These are phyloP conservation scores for Alternaria tenuissima DNA, from an alignment of 2,329 filamentous ascomycete genomes.

Conservation along the genomic window DNA sequence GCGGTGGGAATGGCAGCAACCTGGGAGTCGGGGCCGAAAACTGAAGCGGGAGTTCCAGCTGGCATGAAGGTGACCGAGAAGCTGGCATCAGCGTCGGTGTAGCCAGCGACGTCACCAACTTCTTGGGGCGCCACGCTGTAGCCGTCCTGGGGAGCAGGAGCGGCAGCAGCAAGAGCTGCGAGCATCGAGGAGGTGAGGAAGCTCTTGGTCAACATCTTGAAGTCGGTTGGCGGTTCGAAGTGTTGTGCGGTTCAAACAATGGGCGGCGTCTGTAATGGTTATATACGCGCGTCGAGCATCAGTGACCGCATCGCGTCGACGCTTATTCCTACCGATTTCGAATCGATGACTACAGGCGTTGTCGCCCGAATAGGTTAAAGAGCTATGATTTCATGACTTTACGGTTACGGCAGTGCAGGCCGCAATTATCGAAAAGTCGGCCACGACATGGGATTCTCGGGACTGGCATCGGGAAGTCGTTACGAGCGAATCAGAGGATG, in stretches of 20 bases:
- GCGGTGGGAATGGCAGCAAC: conserved; percentile 46
- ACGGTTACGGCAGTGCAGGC: conserved; percentile 33
- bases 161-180: conserved; percentile 47
- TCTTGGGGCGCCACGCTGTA: conserved; percentile 6
- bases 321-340: conserved; percentile 20
- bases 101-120: conserved; percentile 49
- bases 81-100: conserved; percentile 55
- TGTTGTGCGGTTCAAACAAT: conserved; percentile 8
- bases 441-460: conserved; percentile 28
- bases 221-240: conserved; percentile 15
- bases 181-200: conserved; percentile 46
- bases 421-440: conserved; percentile 27
- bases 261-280: conserved; percentile 10
- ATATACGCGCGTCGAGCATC: conserved; percentile 20
- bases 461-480: conserved; percentile 16
- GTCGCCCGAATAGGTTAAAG: conserved; percentile 15
- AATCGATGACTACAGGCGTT: conserved; percentile 32
- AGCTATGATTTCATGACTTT: conserved; percentile 50
- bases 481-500: conserved; percentile 25
- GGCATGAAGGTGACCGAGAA: conserved; percentile 48
- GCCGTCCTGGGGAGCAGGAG: conserved; percentile 49
- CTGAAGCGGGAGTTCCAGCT: conserved; percentile 48
- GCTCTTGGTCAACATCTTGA: conserved; percentile 51
- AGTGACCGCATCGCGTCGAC: conserved; percentile 19
- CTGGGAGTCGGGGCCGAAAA: conserved; percentile 56